Evolutionary conservation across 768 basidiomycete species (phyloP), one percentile per base, ranked within the genome.

Genomic region (Boletus bicolor): DNA sequence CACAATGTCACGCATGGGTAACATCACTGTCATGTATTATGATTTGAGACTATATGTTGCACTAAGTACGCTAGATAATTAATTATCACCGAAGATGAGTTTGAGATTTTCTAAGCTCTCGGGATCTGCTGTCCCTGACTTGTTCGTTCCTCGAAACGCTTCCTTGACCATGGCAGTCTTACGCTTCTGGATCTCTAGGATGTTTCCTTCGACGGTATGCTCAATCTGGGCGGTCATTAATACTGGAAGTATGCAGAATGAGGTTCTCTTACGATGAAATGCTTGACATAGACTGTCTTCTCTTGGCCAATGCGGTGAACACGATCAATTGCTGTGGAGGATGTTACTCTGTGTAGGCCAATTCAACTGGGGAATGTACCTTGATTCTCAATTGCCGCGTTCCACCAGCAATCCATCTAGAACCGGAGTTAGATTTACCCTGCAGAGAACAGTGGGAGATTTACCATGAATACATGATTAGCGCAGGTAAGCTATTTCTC

Each of bases 371-470:
- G 9, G n/a, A 44, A 50, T 52, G 1, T 60, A 83, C 87, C 88
- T 81, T 93, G 91, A 49, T 84, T 84, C 67, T 93, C 91, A 5
- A 80, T 84, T 0, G 90, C 89, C 5, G 87, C 82, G 67, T 92
- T 93, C 91, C 91, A 93, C 91, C 91, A 92, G 61, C 89, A 93
- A 64, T 92, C 91, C 90, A 93, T 93, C 90, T 92, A 54, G 10
- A 42, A 44, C 35, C 53, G 2, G 39, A 46, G 49, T 62, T 43
- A 58, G 53, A 55, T 49, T 9, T n/a, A 14, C 11, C 2, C 12
- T 30, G 24, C 8, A 30, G 8, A 26, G 17, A 37, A n/a, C 8
- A 32, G 10, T 26, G 2, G 15, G 44, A 5, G n/a, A 38, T 76
- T 56, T 60, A 87, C 90, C 89, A 93, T 89, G 67, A 89, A 93